Evolutionary conservation across 2,329 filamentous ascomycete species (phyloP), one percentile per base, ranked within the genome.

Genomic region (Calycina herbarum): DNA sequence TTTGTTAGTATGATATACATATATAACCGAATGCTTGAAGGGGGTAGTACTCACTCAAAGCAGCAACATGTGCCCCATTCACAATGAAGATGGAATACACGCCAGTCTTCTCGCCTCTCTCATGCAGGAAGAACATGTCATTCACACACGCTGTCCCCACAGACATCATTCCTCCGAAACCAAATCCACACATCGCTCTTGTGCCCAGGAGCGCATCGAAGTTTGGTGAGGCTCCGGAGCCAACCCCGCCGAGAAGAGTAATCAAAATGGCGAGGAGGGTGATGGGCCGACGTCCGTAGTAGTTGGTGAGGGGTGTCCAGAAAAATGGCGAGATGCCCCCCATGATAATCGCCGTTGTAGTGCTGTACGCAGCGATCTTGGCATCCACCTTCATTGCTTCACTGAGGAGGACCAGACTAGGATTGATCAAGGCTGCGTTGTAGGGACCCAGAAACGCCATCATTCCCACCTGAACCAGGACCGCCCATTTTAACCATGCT

Each of bases 361-460:
- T 75, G n/a, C 66, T 72, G 63, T 74, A 75, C 10, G 71, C 71
- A 10, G 71, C 72, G 2, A 58, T 70, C 59, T 72, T 71, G 5
- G 70, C 67, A 27, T 68, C 63, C 13, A 72, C 67, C 11, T 67
- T 17, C 63, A 75, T 69, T 2, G 68, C 65, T 27, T 73, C 57
- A 59, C 68, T 65, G 27, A 75, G 70, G 24, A 73, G 69, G 31
- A 74, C 69, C 29, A 75, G 67, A 42, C 72, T 73, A 11, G 73
- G 73, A 54, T 75, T 75, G 58, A 75, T 67, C 10, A 75, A 65
- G 5, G 72, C 73, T 1, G 73, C 65, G 56, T 74, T 73, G 66
- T 73, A 75, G 4, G 72, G 72, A 3, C 73, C 73, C 17, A 75
- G 63, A 65, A 74, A 74, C 58, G 73, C 73, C 73, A 75, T 74